Base-by-base conservation (phyloP, 768 basidiomycete species). In the Leccinum subtestaceum region DNA sequence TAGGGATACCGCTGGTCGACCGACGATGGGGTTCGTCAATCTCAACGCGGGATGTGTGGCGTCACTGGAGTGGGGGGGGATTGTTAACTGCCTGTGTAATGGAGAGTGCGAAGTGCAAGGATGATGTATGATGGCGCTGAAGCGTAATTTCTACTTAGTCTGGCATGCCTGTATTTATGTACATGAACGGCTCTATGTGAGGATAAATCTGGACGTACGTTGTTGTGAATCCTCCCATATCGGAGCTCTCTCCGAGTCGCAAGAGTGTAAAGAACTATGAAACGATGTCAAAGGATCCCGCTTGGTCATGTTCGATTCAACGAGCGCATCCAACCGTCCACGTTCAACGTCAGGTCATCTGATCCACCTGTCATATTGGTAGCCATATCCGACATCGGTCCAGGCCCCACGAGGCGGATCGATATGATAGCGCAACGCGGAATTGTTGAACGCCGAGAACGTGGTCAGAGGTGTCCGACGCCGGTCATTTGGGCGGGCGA, bases 391-490 rank as follows among this genome's bases (percentile, higher is more conserved):
- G 2, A 95, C 79, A 62, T 89, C 80, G 1, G n/a, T n/a, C n/a
- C n/a, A n/a, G n/a, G 88, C 89, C 8, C 80, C 77, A 6, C 63
- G 71, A 3, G 90, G 92, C 12, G 91, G 90, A 49, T 83, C 77
- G 47, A 84, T 77, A 63, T 83, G 90, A 69, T 89, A 92, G 52
- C 85, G 80, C 76, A 93, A 64, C 0, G 89, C 85, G 19, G 85
- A 81, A 68, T 93, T 78, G n/a, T 79, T 80, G 70, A 91, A 91
- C 57, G 25, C 83, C 79, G 29, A 88, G 81, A 15, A 73, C 74
- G 53, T 81, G 4, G 8, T 71, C 71, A 13, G 84, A 74, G 17
- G 45, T n/a, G 5, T 47, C 17, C 17, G 36, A 50, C 43, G 9
- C 43, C 3, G 48, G 55, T 32, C 59, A 60, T 47, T 60, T 58